A percentile compares a stretch with the other conserved stretches of the same genome.
phyloP scores from a whole-genome alignment of 108 stramenopile genomes.

The Aureococcus anophagefferens region DNA sequence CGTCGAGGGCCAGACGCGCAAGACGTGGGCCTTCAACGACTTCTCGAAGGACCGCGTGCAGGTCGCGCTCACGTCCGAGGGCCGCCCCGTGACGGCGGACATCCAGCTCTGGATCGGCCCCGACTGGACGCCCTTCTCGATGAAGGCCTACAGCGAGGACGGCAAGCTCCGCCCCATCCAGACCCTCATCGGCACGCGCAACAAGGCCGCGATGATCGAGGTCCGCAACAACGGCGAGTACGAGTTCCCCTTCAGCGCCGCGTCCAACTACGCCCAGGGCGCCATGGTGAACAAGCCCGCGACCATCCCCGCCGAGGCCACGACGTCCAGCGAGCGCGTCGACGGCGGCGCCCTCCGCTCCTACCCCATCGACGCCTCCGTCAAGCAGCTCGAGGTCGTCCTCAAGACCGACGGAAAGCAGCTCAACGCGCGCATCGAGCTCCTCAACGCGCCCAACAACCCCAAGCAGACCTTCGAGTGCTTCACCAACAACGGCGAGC shows the following conservation, averaged over 20 bases:
- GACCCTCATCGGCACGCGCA: slow-evolving; percentile 40
- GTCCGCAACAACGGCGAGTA: slow-evolving; percentile 43
- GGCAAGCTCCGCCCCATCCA: slow-evolving; percentile 45
- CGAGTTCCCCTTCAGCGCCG: slow-evolving; percentile 45
- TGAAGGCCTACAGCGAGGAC: slow-evolving; percentile 48
- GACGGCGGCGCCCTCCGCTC: slow-evolving; percentile 45
- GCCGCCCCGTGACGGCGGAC: slow-evolving; percentile 36
- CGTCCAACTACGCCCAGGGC: slow-evolving; percentile 34
- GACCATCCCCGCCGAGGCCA: slow-evolving; percentile 36
- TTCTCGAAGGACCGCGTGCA: slow-evolving; percentile 45
- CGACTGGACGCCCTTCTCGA: slow-evolving; percentile 53
- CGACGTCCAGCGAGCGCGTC: slow-evolving; percentile 38
- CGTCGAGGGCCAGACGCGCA: slow-evolving; percentile 42
- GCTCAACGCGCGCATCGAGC: too few species aligned
- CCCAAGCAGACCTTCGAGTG: slow-evolving; percentile 47
- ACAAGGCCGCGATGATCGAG: slow-evolving; percentile 45
- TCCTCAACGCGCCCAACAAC: slow-evolving; percentile 46
- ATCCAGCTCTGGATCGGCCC: slow-evolving; percentile 48
- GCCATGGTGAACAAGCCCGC: slow-evolving; percentile 34
- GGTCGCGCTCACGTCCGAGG: slow-evolving; percentile 42
- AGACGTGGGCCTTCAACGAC: slow-evolving; percentile 45
- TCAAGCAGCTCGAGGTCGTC: slow-evolving; percentile 39
- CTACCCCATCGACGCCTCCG: slow-evolving; percentile 38
- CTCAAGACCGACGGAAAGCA: slow-evolving; percentile 43
- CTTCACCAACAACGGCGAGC: slow-evolving; percentile 42